Conservation (phyloP, 2,329 filamentous ascomycete genomes). For the Didymella arachidicola region DNA sequence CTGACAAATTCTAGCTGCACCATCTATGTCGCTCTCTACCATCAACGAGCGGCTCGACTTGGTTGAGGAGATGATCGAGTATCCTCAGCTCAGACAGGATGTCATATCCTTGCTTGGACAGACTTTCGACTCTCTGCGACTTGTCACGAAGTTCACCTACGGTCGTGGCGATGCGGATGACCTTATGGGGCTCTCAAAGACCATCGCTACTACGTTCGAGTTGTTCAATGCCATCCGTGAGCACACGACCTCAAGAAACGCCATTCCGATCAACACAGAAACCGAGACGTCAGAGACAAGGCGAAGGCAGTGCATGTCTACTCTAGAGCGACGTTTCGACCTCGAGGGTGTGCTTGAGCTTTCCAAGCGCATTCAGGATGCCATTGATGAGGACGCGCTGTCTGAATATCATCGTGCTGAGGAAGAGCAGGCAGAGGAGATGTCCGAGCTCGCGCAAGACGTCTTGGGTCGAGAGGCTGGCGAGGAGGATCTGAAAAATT, state of each 20-base stretch:
- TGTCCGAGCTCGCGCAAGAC: constrained; percentile 76
- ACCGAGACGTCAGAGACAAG: constrained; percentile 20
- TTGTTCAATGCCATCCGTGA: constrained; percentile 58
- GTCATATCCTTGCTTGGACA: constrained; percentile 72
- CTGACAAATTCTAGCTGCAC: constrained; percentile 63
- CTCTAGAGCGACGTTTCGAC: constrained; percentile 66
- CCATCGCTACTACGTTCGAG: constrained; percentile 76
- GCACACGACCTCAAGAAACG: constrained; percentile 32
- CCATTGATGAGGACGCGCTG: constrained; percentile 95
- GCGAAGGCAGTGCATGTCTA: constrained; percentile 43
- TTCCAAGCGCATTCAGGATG: constrained; percentile 72
- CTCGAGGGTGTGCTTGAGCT: constrained; percentile 73
- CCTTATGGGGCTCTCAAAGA: constrained; percentile 80
- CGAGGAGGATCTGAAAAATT: constrained; percentile 59
- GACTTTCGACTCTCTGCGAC: constrained; percentile 84
- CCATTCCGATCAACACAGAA: constrained; percentile 20
- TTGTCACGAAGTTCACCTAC: constrained; percentile 93
- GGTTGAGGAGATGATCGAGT: constrained; percentile 75
- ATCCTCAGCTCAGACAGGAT: constrained; percentile 73
- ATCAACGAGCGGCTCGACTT: constrained; percentile 84
- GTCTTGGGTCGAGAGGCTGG: constrained; percentile 72
- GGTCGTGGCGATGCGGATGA: constrained; percentile 93
- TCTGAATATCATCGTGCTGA: constrained; percentile 79
- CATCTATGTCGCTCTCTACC: constrained; percentile 82
- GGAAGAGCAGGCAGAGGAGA: constrained; percentile 73